phyloP scores from a whole-genome alignment of 371 early-diverging fungal genomes.

The Zancudomyces culisetae region DNA sequence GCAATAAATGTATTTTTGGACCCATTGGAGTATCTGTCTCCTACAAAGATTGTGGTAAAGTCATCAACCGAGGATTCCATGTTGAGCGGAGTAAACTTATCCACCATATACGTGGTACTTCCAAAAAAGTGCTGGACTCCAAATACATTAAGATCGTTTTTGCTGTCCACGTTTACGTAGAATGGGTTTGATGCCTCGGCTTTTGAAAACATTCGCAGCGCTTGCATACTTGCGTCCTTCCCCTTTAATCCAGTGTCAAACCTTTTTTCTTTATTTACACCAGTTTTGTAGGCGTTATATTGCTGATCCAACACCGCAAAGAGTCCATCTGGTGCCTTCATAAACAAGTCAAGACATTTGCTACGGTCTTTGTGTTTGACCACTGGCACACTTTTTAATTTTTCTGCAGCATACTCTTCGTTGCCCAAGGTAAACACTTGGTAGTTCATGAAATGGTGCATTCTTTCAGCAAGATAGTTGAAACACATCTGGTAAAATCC shows the following conservation, averaged over 20 bases:
- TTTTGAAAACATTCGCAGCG: constrained; percentile 13
- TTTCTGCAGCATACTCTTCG: constrained; percentile 32
- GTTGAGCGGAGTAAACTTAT: constrained; percentile 48
- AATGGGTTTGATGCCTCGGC: constrained; percentile 13
- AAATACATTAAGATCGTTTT: constrained; percentile 32
- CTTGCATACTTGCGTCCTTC: constrained; percentile 14
- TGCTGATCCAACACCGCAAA: constrained; percentile 48
- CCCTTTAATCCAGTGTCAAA: not conserved
- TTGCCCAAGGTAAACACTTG: constrained; percentile 40
- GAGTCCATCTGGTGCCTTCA: constrained; percentile 31
- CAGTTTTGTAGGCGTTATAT: constrained; percentile 10
- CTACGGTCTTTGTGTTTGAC: constrained; percentile 35
- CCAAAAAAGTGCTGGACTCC: constrained; percentile 57
- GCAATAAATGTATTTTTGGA: constrained; percentile 60
- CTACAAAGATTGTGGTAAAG: constrained; percentile 56
- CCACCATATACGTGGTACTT: constrained; percentile 43
- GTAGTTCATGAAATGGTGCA: constrained; percentile 46
- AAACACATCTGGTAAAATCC: constrained; percentile 54
- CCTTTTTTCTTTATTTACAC: constrained; percentile 7
- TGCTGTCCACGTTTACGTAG: constrained; percentile 15
- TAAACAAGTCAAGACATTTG: constrained; percentile 35
- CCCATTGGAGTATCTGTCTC: constrained; percentile 19
- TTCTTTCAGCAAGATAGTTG: constrained; percentile 66
- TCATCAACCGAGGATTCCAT: constrained; percentile 53
- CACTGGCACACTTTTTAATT: constrained; percentile 27